These are phyloP conservation scores for Setaria italica DNA, from an alignment of 202 grass and related monocot genomes.

Conservation along the genomic window DNA sequence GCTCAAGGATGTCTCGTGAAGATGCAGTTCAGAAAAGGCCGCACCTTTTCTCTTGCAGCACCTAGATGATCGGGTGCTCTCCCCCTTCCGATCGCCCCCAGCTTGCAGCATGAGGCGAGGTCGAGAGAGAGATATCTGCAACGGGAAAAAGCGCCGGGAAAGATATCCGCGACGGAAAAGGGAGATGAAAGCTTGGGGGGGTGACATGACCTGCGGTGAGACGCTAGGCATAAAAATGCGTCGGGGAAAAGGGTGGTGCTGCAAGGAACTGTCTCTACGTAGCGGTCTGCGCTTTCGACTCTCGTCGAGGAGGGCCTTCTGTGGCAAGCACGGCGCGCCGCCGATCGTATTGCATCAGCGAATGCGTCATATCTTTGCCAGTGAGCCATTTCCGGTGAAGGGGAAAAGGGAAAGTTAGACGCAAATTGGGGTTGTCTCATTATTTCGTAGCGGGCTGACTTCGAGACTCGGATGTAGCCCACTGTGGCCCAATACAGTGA, in stretches of 20 bases:
- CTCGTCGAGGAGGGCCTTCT: neutral
- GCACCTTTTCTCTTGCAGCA: conserved; percentile 31
- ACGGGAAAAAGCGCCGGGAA: neutral
- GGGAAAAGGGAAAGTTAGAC: neutral
- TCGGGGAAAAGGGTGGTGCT: conserved; percentile 5
- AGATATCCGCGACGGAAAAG: conserved; percentile 13
- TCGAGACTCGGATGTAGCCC: neutral
- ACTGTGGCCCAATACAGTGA: neutral
- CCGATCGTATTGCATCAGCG: conserved; percentile 44
- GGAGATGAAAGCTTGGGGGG: neutral
- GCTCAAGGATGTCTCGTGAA: conserved; percentile 89
- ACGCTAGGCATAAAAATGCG: neutral
- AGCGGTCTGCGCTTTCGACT: neutral
- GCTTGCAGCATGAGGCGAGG: neutral
- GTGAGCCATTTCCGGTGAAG: neutral
- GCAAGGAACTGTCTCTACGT: conserved; percentile 40
- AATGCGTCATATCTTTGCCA: conserved; percentile 53
- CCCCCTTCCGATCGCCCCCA: neutral
- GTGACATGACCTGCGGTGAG: conserved; percentile 47
- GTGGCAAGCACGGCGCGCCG: conserved; percentile 16
- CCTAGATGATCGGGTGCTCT: neutral
- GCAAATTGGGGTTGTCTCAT: no score
- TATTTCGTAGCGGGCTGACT: neutral
- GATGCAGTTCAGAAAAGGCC: conserved; percentile 67
- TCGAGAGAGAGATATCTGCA: conserved; percentile 15